Conservation (phyloP, 495 filamentous ascomycete genomes). For the Penicillium lividum region DNA sequence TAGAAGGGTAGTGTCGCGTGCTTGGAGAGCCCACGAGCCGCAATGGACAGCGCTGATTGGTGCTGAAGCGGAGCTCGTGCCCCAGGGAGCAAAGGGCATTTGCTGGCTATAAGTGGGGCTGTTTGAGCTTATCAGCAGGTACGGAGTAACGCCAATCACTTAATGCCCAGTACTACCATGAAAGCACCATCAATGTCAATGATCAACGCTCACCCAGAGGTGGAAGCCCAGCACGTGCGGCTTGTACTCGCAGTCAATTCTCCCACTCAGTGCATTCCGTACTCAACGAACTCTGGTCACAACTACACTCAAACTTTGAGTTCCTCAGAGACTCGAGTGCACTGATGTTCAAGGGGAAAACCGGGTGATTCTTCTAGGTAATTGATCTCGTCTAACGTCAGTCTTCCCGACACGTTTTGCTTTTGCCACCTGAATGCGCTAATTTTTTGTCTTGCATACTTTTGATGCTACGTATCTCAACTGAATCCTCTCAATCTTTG, state of each 20-base stretch:
- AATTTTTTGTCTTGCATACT: background rate
- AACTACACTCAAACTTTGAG: background rate
- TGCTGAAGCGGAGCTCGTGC: conserved; percentile 22
- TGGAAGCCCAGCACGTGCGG: conserved; percentile 40
- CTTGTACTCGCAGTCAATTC: background rate
- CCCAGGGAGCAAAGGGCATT: conserved; percentile 25
- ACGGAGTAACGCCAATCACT: conserved; percentile 1
- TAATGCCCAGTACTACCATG: background rate
- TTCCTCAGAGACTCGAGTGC: background rate
- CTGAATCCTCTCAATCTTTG: too few species aligned
- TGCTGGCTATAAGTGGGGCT: conserved; percentile 19
- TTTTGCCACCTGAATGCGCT: background rate
- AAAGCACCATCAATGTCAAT: background rate
- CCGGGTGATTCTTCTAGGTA: background rate
- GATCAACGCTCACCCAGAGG: conserved; percentile 23
- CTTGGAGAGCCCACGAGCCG: conserved; percentile 42
- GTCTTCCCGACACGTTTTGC: background rate
- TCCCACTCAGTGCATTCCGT: background rate
- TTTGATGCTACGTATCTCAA: background rate
- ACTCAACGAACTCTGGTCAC: background rate
- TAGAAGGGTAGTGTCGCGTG: conserved; percentile 45
- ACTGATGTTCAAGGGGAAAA: background rate
- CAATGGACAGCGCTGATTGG: conserved; percentile 33
- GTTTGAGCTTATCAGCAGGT: conserved; percentile 25
- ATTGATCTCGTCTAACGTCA: background rate